Evolutionary conservation across 1,139 yeast genomes (phyloP), one percentile per base, ranked within the genome.

Genomic region (Magnusiomyces sp.): DNA sequence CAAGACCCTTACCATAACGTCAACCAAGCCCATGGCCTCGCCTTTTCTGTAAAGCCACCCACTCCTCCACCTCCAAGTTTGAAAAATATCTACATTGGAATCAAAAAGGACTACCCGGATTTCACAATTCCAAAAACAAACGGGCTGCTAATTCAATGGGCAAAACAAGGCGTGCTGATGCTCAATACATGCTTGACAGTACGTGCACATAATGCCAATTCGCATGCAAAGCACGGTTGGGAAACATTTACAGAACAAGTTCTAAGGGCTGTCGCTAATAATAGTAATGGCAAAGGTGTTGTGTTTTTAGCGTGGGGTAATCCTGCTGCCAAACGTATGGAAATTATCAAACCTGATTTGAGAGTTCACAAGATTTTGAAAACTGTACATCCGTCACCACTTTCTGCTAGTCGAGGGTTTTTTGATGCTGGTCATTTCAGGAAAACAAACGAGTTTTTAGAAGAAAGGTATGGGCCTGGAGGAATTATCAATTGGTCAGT

Each of bases 1-100:
- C 99, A 92, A 65, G 99, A 92, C 64, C 99, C 99, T 0, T 92
- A 92, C 63, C 98, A 94, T 65, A 89, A 89, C 62, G 68, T 67
- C 58, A 85, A 86, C 60, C 98, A 92, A 65, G 99, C 99, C 0
- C 98, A 92, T 62, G 99, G 99, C 0, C 71, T 92, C 31, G 97
- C 98, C 4, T 92, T 92, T 60, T 84, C 95, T 11, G 98, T 92
- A 1, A 73, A 80, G 47, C 83, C 86, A 34, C 95, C 95, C 2
- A 81, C 88, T 1, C 77, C 72, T 4, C 79, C 95, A 0, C 99
- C 99, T 1, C 98, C 99, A 1, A 88, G 97, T 1, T 71, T 92
- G 55, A 73, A 79, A 49, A 92, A 92, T 62, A 94, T 92, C 52
- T 94, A 83, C 71, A 92, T 89, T 62, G 82, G 88, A 13, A 67